Base-by-base conservation (phyloP, 2,329 filamentous ascomycete species). In the Trichoderma arundinaceum region DNA sequence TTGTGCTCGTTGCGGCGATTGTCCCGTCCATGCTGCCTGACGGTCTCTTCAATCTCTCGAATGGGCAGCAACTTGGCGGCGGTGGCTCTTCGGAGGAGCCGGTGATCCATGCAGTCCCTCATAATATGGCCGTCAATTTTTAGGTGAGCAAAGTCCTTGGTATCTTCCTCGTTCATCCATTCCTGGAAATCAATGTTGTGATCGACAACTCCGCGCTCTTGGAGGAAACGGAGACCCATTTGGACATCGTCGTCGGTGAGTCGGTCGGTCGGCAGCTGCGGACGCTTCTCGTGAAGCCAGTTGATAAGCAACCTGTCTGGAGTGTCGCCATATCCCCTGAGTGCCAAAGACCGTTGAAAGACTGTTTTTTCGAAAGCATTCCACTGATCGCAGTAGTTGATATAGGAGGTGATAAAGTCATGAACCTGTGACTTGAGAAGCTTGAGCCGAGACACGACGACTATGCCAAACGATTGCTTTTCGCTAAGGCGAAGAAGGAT, bases 381-480 rank as follows among this genome's bases (percentile, higher is more conserved):
- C 61, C 61, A 64, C 52, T 57, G 43, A 32, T 64, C 61, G 15
- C 48, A 57, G 32, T n/a, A 19, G 22, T 41, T 39, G 22, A 64
- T n/a, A 13, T 64, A 64, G 7, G 19, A 19, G 39, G 52, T 41
- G 28, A 57, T 13, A 4, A 64, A 64, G 7, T 57, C 53, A 15
- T 64, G 43, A 22, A 64, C 19, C 32, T 64, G 61, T 7, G 17
- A 15, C 32, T 43, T 49, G 22, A 15, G 19, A 17, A 64, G 61
- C 12, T 44, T 43, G 7, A 64, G 53, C 7, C 32, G 41, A 9
- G n/a, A 57, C 5, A 49, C 22, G 3, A 57, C 46, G 19, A 15
- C 53, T 2, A n/a, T 46, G 12, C 19, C 22, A 51, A 64, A 64
- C 2, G 53, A 19, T 7, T 32, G 35, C 33, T 48, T 39, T 17